Evolutionary conservation across 2,329 filamentous ascomycete species (phyloP), one percentile per base, ranked within the genome.

Genomic region (Penicillium psychrosexuale): DNA sequence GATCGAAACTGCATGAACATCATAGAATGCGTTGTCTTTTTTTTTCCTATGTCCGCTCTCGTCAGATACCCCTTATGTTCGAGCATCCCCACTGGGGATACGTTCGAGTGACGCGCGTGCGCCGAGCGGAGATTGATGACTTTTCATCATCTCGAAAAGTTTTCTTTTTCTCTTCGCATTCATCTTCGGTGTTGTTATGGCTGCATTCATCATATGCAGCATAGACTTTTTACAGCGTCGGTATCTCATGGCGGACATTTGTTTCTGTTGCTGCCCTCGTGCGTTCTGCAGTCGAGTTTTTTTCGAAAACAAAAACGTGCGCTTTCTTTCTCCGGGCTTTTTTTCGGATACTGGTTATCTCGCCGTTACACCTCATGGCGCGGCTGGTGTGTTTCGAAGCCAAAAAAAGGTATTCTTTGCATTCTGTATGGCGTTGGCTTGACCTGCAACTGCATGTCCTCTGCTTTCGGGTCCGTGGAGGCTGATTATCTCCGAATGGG

Each of bases 21-120:
- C 72, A 79, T 79, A 80, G 77, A 80, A 73, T 77, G 77, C 77
- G 77, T 78, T 79, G 74, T 72, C 69, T 73, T 69, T 67, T 72
- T 72, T 72, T 73, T 71, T 70, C 66, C 68, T 72, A 62, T 67
- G 67, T 73, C 72, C 72, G 72, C 69, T 76, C 75, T 69, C 67
- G 68, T 72, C 74, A 76, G 75, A 78, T 78, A 78, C 75, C 75
- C 74, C 65, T 70, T 66, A 67, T 76, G 69, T 70, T 77, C 72
- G 71, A 72, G 68, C 70, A 69, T 73, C 62, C 66, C 61, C 63
- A 62, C 59, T 27, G 33, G 53, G 69, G 70, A 69, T 61, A 69
- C 63, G 69, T 67, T 72, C 72, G 70, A 69, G 66, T 65, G 69
- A 70, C 66, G 66, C 66, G 63, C 63, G 47, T 54, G 69, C 71